Percentiles rank a stretch among this genome's conserved stretches.
Conservation (phyloP, 345 rosid genomes). For the Barbarea vulgaris region DNA sequence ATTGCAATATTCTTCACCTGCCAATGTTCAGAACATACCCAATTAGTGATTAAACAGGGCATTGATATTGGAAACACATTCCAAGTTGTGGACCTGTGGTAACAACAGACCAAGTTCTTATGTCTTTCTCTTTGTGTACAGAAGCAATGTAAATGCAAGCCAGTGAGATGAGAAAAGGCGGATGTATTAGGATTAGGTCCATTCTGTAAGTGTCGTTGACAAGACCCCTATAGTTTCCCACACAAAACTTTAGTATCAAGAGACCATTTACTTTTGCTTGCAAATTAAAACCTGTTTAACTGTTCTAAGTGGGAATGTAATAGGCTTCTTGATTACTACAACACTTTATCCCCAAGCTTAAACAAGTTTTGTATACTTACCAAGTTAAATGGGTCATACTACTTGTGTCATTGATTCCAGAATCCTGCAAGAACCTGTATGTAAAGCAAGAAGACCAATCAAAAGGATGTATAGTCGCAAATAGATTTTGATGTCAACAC, state of each 20-base stretch:
- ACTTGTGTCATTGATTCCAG: slow-evolving; percentile 65
- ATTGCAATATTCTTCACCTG: slow-evolving; percentile 61
- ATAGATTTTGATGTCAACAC: not conserved
- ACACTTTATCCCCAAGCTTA: not conserved
- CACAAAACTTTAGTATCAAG: slow-evolving; percentile 13
- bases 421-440: slow-evolving; percentile 81
- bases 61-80: not conserved
- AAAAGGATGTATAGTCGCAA: slow-evolving; percentile 2
- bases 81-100: not conserved
- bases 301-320: not conserved
- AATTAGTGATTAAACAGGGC: not conserved
- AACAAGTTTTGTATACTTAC: slow-evolving; percentile 43
- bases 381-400: slow-evolving; percentile 84
- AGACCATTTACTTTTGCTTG: not conserved
- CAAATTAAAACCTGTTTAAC: slow-evolving; percentile 11
- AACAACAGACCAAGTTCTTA: slow-evolving; percentile 58
- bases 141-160: slow-evolving; percentile 93
- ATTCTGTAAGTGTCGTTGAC: slow-evolving; percentile 93
- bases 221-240: slow-evolving; percentile 73
- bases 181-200: slow-evolving; percentile 90
- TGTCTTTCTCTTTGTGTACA: slow-evolving; percentile 73
- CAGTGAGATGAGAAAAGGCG: slow-evolving; percentile 83
- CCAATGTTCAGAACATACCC: slow-evolving; percentile 13
- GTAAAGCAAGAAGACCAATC: slow-evolving; percentile 19
- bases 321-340: not conserved